These are phyloP conservation scores for Botryotinia calthae DNA, from an alignment of 2,329 filamentous ascomycete genomes.

Conservation along the genomic window DNA sequence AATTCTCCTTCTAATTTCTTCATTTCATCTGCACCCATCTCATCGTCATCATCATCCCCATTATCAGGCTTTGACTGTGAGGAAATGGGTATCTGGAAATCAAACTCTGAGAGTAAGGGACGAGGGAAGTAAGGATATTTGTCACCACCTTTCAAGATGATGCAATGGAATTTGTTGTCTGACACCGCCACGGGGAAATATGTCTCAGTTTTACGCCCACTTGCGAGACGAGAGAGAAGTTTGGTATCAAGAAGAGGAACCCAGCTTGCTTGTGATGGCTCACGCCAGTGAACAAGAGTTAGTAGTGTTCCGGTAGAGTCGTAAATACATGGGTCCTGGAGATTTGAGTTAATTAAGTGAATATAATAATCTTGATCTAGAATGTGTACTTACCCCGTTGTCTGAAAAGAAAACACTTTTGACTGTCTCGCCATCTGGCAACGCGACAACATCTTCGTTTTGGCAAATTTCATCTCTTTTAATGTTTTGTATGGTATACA, in stretches of 20 bases:
- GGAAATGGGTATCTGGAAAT: constrained; percentile 79
- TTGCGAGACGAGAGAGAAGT: constrained; percentile 74
- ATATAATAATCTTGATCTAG: not conserved
- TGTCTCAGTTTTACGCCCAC: constrained; percentile 79
- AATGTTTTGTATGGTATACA: constrained; percentile 93
- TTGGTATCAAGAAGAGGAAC: constrained; percentile 89
- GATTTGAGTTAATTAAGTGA: constrained; percentile 14
- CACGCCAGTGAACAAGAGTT: constrained; percentile 87
- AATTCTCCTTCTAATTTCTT: constrained; percentile 75
- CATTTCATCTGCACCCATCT: constrained; percentile 49
- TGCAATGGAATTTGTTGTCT: constrained; percentile 91
- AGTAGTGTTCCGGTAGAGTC: constrained; percentile 88
- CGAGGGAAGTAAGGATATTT: constrained; percentile 90
- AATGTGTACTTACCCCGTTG: constrained; percentile 63
- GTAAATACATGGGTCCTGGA: constrained; percentile 88
- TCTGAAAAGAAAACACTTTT: constrained; percentile 90
- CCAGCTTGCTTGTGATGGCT: constrained; percentile 81
- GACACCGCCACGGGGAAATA: constrained; percentile 97
- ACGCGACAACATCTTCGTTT: constrained; percentile 85
- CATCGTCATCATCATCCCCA: constrained; percentile 39
- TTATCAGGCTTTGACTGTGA: constrained; percentile 47
- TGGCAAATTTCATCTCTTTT: constrained; percentile 93
- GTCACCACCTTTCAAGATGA: constrained; percentile 95
- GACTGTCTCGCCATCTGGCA: constrained; percentile 70
- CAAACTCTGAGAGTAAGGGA: constrained; percentile 87